phyloP scores from a whole-genome alignment of 441 rosid genomes.

The Gossypium gossypioides region DNA sequence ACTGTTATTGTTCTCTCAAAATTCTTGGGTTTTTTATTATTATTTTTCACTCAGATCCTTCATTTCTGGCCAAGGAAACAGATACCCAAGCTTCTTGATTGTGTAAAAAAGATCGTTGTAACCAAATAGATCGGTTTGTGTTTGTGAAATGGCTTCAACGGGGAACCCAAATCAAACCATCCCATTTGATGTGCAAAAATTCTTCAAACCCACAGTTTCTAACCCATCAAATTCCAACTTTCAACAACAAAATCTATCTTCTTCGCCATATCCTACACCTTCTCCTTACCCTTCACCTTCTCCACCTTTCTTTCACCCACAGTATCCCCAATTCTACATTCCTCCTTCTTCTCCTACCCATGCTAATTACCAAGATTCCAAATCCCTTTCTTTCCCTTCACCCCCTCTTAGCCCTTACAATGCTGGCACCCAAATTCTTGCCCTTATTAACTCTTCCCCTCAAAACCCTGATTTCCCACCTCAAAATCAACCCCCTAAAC shows the following conservation, averaged over 20 bases:
- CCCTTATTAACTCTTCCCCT: slow-evolving; percentile 40
- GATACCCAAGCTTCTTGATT: background rate
- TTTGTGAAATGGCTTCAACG: slow-evolving; percentile 24
- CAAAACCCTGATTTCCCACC: slow-evolving; percentile 10
- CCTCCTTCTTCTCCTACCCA: slow-evolving; percentile 24
- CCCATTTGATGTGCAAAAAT: slow-evolving; percentile 28
- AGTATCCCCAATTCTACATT: slow-evolving; percentile 33
- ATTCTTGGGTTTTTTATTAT: background rate
- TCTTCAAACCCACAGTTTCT: slow-evolving; percentile 25
- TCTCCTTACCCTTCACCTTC: slow-evolving; percentile 48
- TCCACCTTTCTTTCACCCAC: slow-evolving; percentile 32
- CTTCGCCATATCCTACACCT: slow-evolving; percentile 23
- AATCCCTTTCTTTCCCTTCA: slow-evolving; percentile 38
- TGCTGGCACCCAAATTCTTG: slow-evolving; percentile 60
- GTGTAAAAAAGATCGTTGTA: background rate
- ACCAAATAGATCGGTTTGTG: background rate
- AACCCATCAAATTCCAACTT: slow-evolving; percentile 7
- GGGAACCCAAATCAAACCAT: slow-evolving; percentile 25
- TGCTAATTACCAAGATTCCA: slow-evolving; percentile 18
- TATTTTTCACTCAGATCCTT: slow-evolving; percentile 5
- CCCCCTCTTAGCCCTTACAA: slow-evolving; percentile 37
- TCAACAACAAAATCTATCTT: background rate
- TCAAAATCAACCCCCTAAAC: slow-evolving; percentile 18
- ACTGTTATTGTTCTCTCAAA: background rate
- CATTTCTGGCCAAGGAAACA: background rate